These are phyloP conservation scores for Sarocladium strictum DNA, from an alignment of 2,329 filamentous ascomycete genomes.

Conservation along the genomic window DNA sequence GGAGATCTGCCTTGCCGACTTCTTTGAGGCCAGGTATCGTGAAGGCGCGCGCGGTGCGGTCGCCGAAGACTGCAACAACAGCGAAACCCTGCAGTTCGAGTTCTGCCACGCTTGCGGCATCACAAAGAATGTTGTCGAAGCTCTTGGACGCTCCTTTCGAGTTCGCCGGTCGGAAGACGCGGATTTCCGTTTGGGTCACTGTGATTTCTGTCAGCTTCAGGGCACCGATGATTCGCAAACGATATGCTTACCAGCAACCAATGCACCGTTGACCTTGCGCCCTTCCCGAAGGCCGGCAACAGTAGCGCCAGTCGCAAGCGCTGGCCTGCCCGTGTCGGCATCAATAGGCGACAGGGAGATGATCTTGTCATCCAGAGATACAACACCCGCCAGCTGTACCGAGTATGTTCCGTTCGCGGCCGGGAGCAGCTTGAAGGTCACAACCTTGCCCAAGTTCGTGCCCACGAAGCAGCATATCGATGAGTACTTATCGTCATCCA, in stretches of 20 bases:
- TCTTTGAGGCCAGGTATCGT: constrained; percentile 86
- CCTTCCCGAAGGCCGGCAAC: constrained; percentile 76
- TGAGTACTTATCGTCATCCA: constrained; percentile 92
- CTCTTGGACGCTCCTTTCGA: constrained; percentile 88
- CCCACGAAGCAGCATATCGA: constrained; percentile 91
- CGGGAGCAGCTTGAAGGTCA: constrained; percentile 87
- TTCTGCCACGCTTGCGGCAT: constrained; percentile 71
- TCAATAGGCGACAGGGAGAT: constrained; percentile 76
- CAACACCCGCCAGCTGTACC: constrained; percentile 64
- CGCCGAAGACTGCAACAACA: constrained; percentile 78
- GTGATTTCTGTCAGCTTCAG: constrained; percentile 5
- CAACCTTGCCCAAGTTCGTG: constrained; percentile 75
- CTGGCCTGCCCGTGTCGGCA: constrained; percentile 68
- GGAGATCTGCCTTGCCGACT: constrained; percentile 61
- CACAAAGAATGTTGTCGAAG: constrained; percentile 78
- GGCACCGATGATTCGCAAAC: background rate
- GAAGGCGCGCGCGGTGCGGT: constrained; percentile 72
- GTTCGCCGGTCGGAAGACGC: constrained; percentile 79
- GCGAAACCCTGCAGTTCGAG: constrained; percentile 71
- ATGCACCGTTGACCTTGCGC: constrained; percentile 67
- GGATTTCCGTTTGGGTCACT: constrained; percentile 67
- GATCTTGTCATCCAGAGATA: constrained; percentile 61
- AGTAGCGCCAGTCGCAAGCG: constrained; percentile 65
- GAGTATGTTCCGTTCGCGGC: constrained; percentile 61
- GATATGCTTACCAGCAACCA: constrained; percentile 60